Evolutionary conservation across 148 eudicot species (phyloP).

Genomic region (Vaccinium myrtillus): DNA sequence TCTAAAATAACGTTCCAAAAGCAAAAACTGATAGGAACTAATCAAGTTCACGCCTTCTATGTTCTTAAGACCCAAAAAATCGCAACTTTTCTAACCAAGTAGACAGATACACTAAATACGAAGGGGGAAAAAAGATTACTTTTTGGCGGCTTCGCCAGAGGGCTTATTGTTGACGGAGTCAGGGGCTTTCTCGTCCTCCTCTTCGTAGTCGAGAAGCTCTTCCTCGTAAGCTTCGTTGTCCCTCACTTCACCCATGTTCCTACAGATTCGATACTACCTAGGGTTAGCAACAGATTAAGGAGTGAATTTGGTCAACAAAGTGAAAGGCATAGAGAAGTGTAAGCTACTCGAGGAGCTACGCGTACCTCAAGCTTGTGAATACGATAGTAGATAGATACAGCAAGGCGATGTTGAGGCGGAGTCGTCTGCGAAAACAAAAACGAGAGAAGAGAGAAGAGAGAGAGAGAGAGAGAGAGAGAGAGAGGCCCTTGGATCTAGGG

Average conservation of each 20-base stretch:
- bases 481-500: slow-evolving; percentile 23
- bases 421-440: slow-evolving; percentile 6
- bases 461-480: not conserved
- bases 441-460: not conserved
- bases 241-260: slow-evolving; percentile 45
- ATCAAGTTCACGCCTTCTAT: not conserved
- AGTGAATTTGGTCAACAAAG: not conserved
- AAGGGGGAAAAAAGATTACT: slow-evolving; percentile 21
- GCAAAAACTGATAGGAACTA: not conserved
- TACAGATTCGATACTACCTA: not conserved
- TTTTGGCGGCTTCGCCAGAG: slow-evolving; percentile 47
- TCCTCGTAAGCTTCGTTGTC: slow-evolving; percentile 61
- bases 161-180: slow-evolving; percentile 39
- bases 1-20: not conserved
- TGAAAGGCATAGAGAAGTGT: not conserved
- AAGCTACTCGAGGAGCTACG: not conserved
- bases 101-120: not conserved
- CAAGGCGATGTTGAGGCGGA: not conserved
- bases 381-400: not conserved
- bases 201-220: slow-evolving; percentile 64
- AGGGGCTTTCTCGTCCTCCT: slow-evolving; percentile 55
- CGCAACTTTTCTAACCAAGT: not conserved
- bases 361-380: slow-evolving; percentile 22
- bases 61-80: not conserved
- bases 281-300: slow-evolving; percentile 6